Percentiles rank a stretch among this genome's conserved stretches.
phyloP scores from a whole-genome alignment of 208 protist genomes.

The Acanthamoeba culbertsoni region DNA sequence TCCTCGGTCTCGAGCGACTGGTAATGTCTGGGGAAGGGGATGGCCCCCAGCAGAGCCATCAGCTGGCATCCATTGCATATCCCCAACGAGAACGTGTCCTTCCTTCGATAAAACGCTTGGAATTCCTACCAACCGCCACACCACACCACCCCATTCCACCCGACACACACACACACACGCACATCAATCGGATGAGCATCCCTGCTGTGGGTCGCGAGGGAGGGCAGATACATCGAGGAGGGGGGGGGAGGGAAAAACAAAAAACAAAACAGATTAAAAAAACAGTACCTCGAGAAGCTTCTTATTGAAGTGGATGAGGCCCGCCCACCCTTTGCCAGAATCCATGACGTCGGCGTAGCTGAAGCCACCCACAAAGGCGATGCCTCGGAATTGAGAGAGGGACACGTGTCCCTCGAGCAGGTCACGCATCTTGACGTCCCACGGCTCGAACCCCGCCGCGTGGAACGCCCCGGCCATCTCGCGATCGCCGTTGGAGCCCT shows the following conservation, averaged over 20 bases:
- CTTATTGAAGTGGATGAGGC: constrained; percentile 63
- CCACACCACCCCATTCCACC: too few relatives aligned
- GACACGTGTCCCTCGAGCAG: constrained; percentile 61
- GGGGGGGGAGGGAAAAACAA: not conserved
- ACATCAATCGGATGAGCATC: too few relatives aligned
- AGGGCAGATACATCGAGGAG: too few relatives aligned
- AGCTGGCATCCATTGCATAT: constrained; percentile 84
- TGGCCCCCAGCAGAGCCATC: constrained; percentile 81
- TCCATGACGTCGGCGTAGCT: constrained; percentile 83
- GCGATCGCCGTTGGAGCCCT: constrained; percentile 82
- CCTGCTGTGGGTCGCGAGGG: too few relatives aligned
- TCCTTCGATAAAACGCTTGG: constrained; percentile 70
- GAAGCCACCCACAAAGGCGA: constrained; percentile 86
- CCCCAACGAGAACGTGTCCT: constrained; percentile 78
- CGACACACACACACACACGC: too few relatives aligned
- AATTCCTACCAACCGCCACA: constrained; percentile 63
- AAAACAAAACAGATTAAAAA: not conserved
- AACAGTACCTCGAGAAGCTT: constrained; percentile 11
- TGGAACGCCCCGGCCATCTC: constrained; percentile 81
- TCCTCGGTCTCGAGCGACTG: constrained; percentile 12
- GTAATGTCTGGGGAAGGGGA: constrained; percentile 65
- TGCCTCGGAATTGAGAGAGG: constrained; percentile 77
- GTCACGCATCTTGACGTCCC: constrained; percentile 81
- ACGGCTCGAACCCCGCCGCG: constrained; percentile 79
- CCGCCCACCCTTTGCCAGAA: constrained; percentile 85